A percentile compares a stretch with the other conserved stretches of the same genome.
phyloP scores from a whole-genome alignment of 2,329 filamentous ascomycete genomes.

The Anthostomella pinea region DNA sequence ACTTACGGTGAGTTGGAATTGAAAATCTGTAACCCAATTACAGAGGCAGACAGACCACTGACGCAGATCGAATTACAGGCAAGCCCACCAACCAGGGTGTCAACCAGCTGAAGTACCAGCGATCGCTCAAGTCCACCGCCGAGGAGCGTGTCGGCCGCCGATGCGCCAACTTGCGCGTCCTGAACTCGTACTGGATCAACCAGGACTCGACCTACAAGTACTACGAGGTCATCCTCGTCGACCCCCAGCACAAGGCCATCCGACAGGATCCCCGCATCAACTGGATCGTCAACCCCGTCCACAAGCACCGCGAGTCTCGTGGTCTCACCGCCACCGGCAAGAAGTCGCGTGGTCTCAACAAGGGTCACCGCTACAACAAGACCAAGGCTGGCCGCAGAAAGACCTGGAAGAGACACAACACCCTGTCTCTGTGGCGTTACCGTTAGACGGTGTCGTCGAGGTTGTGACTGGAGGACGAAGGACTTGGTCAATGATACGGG shows the following conservation, averaged over 20 bases:
- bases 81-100: conserved; percentile 99
- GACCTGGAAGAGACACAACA: conserved; percentile 99
- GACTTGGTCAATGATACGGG: conserved; percentile 29
- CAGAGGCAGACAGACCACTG: conserved; percentile 7
- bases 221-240: conserved; percentile 99
- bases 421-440: conserved; percentile 97
- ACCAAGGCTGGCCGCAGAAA: conserved; percentile 95
- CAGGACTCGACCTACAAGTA: conserved; percentile 99
- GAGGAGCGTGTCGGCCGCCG: conserved; percentile 99
- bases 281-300: conserved; percentile 99
- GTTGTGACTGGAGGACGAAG: conserved; percentile 15
- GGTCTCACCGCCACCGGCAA: conserved; percentile 98
- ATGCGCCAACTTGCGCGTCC: conserved; percentile 97
- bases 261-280: conserved; percentile 98
- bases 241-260: conserved; percentile 99
- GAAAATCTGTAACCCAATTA: neutral
- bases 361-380: conserved; percentile 99
- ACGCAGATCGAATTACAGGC: conserved; percentile 54
- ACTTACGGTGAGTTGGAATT: conserved; percentile 96
- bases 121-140: conserved; percentile 93
- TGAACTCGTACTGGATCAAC: conserved; percentile 99
- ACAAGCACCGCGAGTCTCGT: conserved; percentile 99
- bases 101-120: conserved; percentile 99
- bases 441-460: conserved; percentile 39
- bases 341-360: conserved; percentile 99